phyloP scores from a whole-genome alignment of 306 rosid genomes.

The Begonia masoniana region DNA sequence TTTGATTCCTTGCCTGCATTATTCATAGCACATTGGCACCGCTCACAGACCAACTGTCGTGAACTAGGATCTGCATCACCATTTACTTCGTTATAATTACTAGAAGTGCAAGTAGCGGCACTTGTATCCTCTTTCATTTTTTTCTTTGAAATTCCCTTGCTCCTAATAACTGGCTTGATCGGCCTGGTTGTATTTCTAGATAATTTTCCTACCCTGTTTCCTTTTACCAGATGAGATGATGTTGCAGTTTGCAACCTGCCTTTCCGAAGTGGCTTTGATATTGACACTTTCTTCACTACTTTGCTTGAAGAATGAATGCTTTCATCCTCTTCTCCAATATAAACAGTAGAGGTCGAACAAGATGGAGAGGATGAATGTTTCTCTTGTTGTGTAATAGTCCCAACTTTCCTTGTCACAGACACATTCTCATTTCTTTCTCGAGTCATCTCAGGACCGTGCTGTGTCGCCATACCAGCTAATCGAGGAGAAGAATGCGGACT shows the following conservation, averaged over 20 bases:
- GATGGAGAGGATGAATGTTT: constrained; percentile 14
- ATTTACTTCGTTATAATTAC: constrained; percentile 26
- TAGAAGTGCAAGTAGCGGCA: constrained; percentile 30
- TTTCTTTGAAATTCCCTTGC: constrained; percentile 54
- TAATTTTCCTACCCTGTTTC: constrained; percentile 39
- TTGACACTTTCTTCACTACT: constrained; percentile 31
- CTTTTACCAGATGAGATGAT: constrained; percentile 36
- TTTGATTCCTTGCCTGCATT: constrained; percentile 27
- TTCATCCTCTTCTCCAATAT: constrained; percentile 26
- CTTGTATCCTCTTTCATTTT: constrained; percentile 43
- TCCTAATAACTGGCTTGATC: constrained; percentile 54
- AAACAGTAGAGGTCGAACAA: constrained; percentile 13
- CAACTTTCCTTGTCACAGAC: constrained; percentile 20
- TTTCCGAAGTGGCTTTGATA: constrained; percentile 38
- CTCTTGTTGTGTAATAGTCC: constrained; percentile 12
- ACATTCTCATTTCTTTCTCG: constrained; percentile 8
- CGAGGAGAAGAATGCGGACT: constrained; percentile 32
- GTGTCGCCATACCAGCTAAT: constrained; percentile 17
- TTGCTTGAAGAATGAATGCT: constrained; percentile 30
- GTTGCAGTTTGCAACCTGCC: constrained; percentile 48
- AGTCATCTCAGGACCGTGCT: constrained; percentile 14
- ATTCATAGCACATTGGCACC: constrained; percentile 59
- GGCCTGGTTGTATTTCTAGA: constrained; percentile 42
- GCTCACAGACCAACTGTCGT: constrained; percentile 55
- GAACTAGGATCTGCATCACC: constrained; percentile 30